Base-by-base conservation (phyloP, 148 eudicot species). In the Vaccinium myrtillus region DNA sequence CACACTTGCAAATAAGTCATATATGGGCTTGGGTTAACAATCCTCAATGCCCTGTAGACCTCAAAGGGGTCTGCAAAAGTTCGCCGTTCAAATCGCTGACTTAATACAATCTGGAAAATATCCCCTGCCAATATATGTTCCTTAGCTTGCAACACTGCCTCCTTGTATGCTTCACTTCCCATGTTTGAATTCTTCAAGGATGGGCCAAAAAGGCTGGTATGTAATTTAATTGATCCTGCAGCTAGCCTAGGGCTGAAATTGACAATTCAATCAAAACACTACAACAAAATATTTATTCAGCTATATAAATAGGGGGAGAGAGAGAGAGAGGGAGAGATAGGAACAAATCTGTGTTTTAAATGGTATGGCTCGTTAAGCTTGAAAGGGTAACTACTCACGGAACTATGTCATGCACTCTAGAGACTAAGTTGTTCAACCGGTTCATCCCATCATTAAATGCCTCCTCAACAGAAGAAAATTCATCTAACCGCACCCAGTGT, bases 41-140 rank as follows among this genome's bases (percentile, higher is more conserved):
- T 93, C 91, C 99, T 91, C 79, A 97, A 89, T 77, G 99, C 98
- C 88, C 99, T 91, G 84, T 97, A 97, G 53, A 97, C 93, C 94
- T 97, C 99, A 88, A 97, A 97, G 51, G 99, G 99, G 83, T 97
- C 99, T 14, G 99, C 99, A 92, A 97, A 97, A 65, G 99, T 97
- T 65, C 95, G 90, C 78, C 94, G 90, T 88, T 97, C 99, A 90
- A 97, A 97, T 53, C 99, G 98, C 82, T 97, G 99, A 86, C 98
- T 95, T 78, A 97, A 88, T 46, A 97, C 99, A 81, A 97, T 94
- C 86, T 97, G 99, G 89, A 97, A 97, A 67, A 97, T 97, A 87
- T 97, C 98, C 81, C 99, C 99, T 79, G 99, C 99, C 79, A 91
- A 83, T 77, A 97, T 97, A 90, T 97, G 99, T 84, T 97, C 98